These are phyloP conservation scores for Serendipita sp. DNA, from an alignment of 768 basidiomycete genomes.

Conservation along the genomic window DNA sequence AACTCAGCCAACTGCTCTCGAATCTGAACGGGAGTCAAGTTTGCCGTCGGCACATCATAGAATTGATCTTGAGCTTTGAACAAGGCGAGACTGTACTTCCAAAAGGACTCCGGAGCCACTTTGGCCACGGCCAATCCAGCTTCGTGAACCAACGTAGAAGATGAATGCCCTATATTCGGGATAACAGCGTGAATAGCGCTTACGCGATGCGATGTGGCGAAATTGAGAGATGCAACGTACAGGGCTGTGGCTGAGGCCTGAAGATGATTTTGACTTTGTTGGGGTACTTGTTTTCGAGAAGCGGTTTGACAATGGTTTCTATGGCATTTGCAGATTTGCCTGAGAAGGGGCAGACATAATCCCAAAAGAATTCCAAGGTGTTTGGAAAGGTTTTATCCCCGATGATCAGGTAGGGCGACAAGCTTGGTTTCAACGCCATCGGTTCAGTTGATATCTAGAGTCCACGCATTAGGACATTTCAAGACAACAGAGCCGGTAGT, in stretches of 20 bases:
- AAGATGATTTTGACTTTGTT: constrained; percentile 49
- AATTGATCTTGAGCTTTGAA: constrained; percentile 64
- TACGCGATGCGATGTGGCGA: constrained; percentile 12
- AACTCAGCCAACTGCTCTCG: constrained; percentile 56
- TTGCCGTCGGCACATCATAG: constrained; percentile 59
- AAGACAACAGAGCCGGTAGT: no score
- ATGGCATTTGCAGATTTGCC: constrained; percentile 47
- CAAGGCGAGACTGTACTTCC: constrained; percentile 56
- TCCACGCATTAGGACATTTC: no score
- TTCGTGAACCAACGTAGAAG: constrained; percentile 67
- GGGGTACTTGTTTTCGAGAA: constrained; percentile 45
- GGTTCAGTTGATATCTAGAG: not conserved
- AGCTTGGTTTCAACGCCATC: constrained; percentile 71
- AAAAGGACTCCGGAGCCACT: constrained; percentile 61
- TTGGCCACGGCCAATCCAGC: constrained; percentile 65
- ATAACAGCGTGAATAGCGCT: constrained; percentile 45
- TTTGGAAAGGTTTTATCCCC: constrained; percentile 49
- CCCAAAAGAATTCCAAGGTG: constrained; percentile 68
- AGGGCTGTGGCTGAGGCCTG: constrained; percentile 22
- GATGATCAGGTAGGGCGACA: constrained; percentile 46
- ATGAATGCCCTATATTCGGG: constrained; percentile 48
- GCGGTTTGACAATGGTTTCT: constrained; percentile 43
- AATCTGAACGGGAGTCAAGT: constrained; percentile 51
- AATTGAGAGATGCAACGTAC: constrained; percentile 1
- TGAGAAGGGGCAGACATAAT: constrained; percentile 73